Conservation (phyloP, 768 basidiomycete species). For the Galerina sulciceps region DNA sequence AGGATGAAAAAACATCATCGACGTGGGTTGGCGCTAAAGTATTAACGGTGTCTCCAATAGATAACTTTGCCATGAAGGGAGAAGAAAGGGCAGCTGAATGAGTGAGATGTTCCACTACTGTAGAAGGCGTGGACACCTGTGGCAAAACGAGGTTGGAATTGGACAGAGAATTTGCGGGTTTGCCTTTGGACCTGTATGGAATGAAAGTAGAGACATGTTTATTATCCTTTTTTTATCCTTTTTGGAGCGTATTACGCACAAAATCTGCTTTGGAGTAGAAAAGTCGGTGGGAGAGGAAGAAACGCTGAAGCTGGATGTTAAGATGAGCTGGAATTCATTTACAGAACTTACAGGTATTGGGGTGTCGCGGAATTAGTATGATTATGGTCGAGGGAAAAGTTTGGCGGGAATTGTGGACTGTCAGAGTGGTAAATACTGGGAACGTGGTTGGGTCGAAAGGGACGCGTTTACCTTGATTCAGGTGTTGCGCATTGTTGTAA, state of each 20-base stretch:
- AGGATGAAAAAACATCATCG: conserved; percentile 30
- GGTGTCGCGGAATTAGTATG: conserved; percentile 31
- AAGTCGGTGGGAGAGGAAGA: conserved; percentile 22
- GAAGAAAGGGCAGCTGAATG: conserved; percentile 44
- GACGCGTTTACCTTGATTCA: conserved; percentile 45
- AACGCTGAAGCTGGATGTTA: conserved; percentile 8
- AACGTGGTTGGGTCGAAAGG: not conserved
- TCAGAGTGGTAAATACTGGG: not conserved
- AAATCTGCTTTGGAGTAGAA: conserved; percentile 29
- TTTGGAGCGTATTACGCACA: conserved; percentile 7
- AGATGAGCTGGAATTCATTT: not conserved
- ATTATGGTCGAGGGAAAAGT: conserved; percentile 22
- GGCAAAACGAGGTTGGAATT: conserved; percentile 19
- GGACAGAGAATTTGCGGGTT: conserved; percentile 19
- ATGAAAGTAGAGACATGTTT: not conserved
- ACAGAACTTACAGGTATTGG: conserved; percentile 33
- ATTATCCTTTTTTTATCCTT: not conserved
- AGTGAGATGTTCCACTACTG: conserved; percentile 27
- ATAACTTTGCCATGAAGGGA: conserved; percentile 47
- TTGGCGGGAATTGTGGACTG: conserved; percentile 27
- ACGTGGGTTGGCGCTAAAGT: conserved; percentile 14
- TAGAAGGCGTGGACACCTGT: conserved; percentile 33
- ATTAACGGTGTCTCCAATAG: conserved; percentile 29
- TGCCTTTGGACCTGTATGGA: conserved; percentile 17
- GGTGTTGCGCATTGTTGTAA: conserved; percentile 48